phyloP scores from a whole-genome alignment of 2,329 filamentous ascomycete genomes.

The Didymella pinodella region DNA sequence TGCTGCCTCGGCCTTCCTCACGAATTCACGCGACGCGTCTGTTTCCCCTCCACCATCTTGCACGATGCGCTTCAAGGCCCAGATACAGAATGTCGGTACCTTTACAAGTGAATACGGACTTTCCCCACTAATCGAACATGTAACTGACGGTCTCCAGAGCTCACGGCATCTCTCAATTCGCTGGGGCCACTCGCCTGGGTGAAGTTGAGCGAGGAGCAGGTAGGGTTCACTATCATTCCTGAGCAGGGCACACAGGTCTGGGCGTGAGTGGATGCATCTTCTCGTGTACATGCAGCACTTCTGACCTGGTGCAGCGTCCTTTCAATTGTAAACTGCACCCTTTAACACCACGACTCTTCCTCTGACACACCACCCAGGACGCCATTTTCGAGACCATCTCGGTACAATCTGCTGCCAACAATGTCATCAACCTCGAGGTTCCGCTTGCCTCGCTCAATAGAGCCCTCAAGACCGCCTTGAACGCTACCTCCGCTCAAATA shows the following conservation, averaged over 20 bases:
- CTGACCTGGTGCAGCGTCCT: conserved; percentile 50
- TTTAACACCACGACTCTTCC: background rate
- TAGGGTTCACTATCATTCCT: conserved; percentile 94
- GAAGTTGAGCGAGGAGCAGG: conserved; percentile 83
- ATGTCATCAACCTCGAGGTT: conserved; percentile 96
- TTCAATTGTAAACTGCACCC: conserved; percentile 52
- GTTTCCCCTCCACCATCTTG: conserved; percentile 5
- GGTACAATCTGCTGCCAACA: conserved; percentile 84
- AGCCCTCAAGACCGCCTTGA: conserved; percentile 87
- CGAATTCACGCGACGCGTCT: conserved; percentile 24
- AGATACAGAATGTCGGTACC: conserved; percentile 60
- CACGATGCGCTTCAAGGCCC: conserved; percentile 62
- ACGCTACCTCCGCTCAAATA: conserved; percentile 81
- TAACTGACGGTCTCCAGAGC: conserved; percentile 55
- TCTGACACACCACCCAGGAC: conserved; percentile 62
- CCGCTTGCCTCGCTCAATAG: conserved; percentile 87
- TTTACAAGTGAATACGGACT: conserved; percentile 57
- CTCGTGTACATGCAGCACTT: conserved; percentile 19
- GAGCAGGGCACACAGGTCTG: conserved; percentile 96
- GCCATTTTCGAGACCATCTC: conserved; percentile 89
- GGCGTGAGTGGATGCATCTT: conserved; percentile 68
- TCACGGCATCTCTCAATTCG: conserved; percentile 68
- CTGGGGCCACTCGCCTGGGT: conserved; percentile 89
- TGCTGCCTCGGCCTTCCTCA: conserved; percentile 16
- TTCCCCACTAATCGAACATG: background rate